These are phyloP conservation scores for Paramecium sexaurelia DNA, from an alignment of 73 alveolate genomes.

Conservation along the genomic window DNA sequence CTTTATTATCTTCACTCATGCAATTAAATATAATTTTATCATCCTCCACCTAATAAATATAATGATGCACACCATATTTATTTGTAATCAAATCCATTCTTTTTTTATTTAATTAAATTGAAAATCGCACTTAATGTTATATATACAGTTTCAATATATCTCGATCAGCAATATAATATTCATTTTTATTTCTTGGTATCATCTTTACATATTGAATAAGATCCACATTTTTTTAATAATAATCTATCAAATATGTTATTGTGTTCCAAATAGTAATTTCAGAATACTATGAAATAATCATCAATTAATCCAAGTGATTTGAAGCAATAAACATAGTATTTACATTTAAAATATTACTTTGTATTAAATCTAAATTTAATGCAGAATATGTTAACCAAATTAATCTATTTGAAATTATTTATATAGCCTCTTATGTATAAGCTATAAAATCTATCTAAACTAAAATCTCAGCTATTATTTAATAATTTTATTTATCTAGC, in stretches of 20 bases:
- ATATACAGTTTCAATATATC: neutral
- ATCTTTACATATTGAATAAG: neutral
- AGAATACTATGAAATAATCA: neutral
- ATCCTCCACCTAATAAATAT: neutral
- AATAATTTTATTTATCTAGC: too few species aligned
- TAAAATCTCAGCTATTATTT: too few species aligned
- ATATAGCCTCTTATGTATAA: neutral
- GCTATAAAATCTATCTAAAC: neutral
- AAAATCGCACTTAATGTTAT: neutral
- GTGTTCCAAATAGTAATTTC: neutral
- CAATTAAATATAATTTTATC: neutral
- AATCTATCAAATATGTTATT: neutral
- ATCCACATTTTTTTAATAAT: neutral
- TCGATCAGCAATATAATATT: neutral
- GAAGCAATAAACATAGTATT: neutral
- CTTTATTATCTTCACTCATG: neutral
- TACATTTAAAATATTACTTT: neutral
- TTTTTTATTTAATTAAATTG: neutral
- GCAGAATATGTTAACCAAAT: neutral
- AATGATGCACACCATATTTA: neutral
- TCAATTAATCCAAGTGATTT: neutral
- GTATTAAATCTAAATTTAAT: neutral
- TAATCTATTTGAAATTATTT: neutral
- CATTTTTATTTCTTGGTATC: neutral
- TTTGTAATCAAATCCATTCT: neutral